Evolutionary conservation across 2,329 filamentous ascomycete genomes (phyloP).

Genomic region (Corinectria fuckeliana): DNA sequence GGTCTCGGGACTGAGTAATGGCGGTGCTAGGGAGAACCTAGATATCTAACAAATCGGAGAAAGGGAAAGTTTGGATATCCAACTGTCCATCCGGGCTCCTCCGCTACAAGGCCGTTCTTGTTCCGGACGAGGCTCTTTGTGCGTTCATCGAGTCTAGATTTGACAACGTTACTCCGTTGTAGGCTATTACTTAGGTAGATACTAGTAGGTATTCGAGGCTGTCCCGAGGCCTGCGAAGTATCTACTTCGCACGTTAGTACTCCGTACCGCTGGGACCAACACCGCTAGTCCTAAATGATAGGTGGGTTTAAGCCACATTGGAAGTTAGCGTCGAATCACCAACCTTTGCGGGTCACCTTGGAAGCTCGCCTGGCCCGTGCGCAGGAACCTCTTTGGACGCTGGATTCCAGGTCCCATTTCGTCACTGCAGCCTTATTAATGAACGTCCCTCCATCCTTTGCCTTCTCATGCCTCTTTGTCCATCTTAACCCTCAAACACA

Average conservation of each 20-base stretch:
- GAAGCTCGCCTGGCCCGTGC: conserved; percentile 22
- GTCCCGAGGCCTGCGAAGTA: too few species aligned
- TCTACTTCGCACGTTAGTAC: too few species aligned
- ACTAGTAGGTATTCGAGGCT: background rate
- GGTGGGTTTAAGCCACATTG: conserved; percentile 1
- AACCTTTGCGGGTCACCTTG: background rate
- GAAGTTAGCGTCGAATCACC: conserved; percentile 5
- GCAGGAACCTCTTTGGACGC: conserved; percentile 1
- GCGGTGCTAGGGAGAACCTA: background rate
- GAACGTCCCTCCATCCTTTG: conserved; percentile 5
- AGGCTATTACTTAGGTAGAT: too few species aligned
- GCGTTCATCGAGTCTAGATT: background rate
- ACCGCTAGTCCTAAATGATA: background rate
- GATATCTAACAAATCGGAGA: background rate
- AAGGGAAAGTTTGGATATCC: background rate
- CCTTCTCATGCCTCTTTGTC: conserved; percentile 7
- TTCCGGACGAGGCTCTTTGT: background rate
- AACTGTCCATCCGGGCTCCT: conserved; percentile 2
- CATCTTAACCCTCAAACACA: conserved; percentile 2
- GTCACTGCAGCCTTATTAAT: conserved; percentile 29
- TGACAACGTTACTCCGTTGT: too few species aligned
- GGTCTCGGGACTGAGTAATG: background rate
- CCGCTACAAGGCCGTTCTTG: background rate
- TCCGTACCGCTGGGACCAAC: background rate
- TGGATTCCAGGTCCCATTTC: conserved; percentile 21